These are phyloP conservation scores for Ploettnerulaceae sp. DNA, from an alignment of 2,329 filamentous ascomycete genomes.

Conservation along the genomic window DNA sequence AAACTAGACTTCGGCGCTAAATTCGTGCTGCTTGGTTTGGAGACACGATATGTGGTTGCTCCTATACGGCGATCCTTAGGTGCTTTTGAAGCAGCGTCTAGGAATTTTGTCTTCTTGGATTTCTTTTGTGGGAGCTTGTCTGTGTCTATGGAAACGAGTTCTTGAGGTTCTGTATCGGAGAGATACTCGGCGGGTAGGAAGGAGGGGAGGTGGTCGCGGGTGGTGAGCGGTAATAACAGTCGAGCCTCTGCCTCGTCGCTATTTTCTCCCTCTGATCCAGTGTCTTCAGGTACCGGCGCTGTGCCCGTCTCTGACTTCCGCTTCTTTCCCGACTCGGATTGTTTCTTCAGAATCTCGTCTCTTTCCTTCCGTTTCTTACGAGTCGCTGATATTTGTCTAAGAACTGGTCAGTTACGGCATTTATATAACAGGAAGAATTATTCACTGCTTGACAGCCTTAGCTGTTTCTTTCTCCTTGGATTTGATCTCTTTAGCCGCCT, in stretches of 20 bases:
- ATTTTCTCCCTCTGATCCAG: slow-evolving; percentile 1
- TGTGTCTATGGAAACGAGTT: background rate
- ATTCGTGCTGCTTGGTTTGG: slow-evolving; percentile 17
- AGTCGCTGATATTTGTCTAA: slow-evolving; percentile 25
- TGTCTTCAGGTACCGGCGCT: background rate
- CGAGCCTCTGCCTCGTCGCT: background rate
- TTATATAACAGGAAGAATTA: slow-evolving; percentile 4
- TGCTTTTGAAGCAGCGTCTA: slow-evolving; percentile 25
- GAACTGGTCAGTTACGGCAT: slow-evolving; percentile 7
- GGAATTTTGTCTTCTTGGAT: slow-evolving; percentile 30
- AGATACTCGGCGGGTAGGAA: slow-evolving; percentile 31
- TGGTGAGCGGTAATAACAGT: slow-evolving; percentile 2
- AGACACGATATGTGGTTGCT: slow-evolving; percentile 30
- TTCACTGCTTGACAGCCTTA: slow-evolving; percentile 30
- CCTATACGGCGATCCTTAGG: slow-evolving; percentile 30
- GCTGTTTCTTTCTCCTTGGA: slow-evolving; percentile 24
- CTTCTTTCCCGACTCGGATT: slow-evolving; percentile 28
- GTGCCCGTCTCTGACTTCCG: slow-evolving; percentile 12
- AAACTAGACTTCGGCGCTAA: slow-evolving; percentile 29
- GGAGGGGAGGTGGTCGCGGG: slow-evolving; percentile 22
- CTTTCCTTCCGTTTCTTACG: slow-evolving; percentile 31
- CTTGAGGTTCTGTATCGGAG: slow-evolving; percentile 25
- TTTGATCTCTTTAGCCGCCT: slow-evolving; percentile 22
- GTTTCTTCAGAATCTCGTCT: slow-evolving; percentile 25
- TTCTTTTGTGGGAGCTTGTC: slow-evolving; percentile 5